Base-by-base conservation (phyloP, 192 early-diverging fungal genomes). In the Entomortierella lignicola region DNA sequence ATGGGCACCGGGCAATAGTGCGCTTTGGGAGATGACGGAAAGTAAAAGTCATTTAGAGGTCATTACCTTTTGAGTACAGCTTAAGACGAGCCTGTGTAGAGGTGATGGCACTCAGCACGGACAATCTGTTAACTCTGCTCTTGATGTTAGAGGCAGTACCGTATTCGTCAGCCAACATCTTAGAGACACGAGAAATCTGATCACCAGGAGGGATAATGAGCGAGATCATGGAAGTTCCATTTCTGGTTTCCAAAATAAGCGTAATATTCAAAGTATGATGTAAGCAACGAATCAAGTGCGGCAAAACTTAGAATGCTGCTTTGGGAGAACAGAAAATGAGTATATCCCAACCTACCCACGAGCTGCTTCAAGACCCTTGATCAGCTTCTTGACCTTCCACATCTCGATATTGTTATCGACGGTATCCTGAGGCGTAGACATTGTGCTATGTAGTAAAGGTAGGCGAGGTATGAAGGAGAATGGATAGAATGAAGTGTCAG, bases 91-190 rank as follows among this genome's bases (percentile, higher is more conserved):
- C 92, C 81, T 98, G 97, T 26, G 97, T 96, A 50, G 98, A 99
- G 23, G 96, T 97, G 72, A 99, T 99, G 71, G 98, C 98, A 30
- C 93, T 89, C 55, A 99, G 84, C 15, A 99, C 98, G 34, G 98
- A 99, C 53, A 96, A 88, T 60, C 97, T 89, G 88, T 99, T 99
- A 34, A 99, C 98, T 63, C 98, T 94, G 58, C 95, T 97, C 85
- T 99, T 99, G 87, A 99, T 99, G 91, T 99, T 99, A 71, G 96
- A 97, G 18, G 98, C 98, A 23, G 98, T 97, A 61, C 98, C 98
- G 81, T 98, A 95, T 91, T 99, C 98, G 81, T 95, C 96, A 32
- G 96, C 94, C 85, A 98, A 90, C 98, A 97, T 98, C 71, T 92
- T 93, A 48, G 89, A 89, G 17, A 91, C 91, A 72, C 88, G 91